Evolutionary conservation across 2,329 filamentous ascomycete genomes (phyloP).

Genomic region (Penicillium sp.): DNA sequence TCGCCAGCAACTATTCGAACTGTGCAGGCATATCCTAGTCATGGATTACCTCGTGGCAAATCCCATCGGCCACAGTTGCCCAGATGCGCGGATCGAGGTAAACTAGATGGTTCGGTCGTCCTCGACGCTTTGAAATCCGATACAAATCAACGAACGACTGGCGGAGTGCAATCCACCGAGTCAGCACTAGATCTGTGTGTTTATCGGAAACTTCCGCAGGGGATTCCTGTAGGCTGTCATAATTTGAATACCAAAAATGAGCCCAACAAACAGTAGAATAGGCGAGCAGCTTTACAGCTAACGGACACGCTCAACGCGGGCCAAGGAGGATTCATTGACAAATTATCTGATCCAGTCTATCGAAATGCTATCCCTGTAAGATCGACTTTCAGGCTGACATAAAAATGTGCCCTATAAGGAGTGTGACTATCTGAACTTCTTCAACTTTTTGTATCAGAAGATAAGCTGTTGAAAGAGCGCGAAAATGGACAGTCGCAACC

Average conservation of each 20-base stretch:
- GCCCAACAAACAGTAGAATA: background rate
- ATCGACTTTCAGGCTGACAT: background rate
- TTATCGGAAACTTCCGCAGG: background rate
- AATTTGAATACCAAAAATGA: background rate
- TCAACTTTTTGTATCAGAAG: background rate
- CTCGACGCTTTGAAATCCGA: background rate
- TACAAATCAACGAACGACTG: background rate
- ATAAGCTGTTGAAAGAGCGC: background rate
- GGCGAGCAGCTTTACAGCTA: background rate
- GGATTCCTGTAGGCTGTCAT: background rate
- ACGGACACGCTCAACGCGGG: background rate
- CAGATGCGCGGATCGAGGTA: background rate
- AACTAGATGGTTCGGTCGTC: background rate
- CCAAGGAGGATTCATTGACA: background rate
- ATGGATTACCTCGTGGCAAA: background rate
- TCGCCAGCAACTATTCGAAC: background rate
- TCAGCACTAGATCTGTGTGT: background rate
- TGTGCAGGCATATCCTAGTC: background rate
- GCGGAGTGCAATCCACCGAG: background rate
- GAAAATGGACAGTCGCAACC: constrained; percentile 4
- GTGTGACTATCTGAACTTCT: background rate
- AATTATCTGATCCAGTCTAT: background rate
- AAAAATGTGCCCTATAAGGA: background rate
- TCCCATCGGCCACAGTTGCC: background rate
- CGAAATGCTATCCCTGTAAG: background rate